phyloP scores from a whole-genome alignment of 2,329 filamentous ascomycete species.

The Thermothelomyces thermophilus region DNA sequence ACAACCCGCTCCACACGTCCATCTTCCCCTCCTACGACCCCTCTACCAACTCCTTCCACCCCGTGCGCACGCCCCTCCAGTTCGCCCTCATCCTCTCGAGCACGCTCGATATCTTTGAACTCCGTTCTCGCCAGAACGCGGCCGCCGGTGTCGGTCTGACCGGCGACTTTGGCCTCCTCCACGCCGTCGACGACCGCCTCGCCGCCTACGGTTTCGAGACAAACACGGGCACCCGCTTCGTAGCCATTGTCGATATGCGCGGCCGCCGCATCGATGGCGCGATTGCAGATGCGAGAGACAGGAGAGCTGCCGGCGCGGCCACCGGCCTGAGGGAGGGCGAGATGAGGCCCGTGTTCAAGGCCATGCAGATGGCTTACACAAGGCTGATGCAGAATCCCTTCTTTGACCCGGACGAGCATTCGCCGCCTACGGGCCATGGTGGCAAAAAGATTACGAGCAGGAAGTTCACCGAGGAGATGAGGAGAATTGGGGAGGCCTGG shows the following conservation, averaged over 20 bases:
- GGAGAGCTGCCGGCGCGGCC: conserved; percentile 31
- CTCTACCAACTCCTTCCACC: conserved; percentile 43
- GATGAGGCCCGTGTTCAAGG: conserved; percentile 81
- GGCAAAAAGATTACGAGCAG: conserved; percentile 72
- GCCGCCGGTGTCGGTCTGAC: conserved; percentile 46
- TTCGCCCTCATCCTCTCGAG: conserved; percentile 88
- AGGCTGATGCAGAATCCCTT: conserved; percentile 88
- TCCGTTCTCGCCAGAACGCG: conserved; percentile 66
- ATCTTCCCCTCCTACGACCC: conserved; percentile 72
- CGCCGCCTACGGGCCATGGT: conserved; percentile 47
- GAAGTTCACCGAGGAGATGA: conserved; percentile 74
- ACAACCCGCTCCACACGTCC: conserved; percentile 90
- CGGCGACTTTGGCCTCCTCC: conserved; percentile 84
- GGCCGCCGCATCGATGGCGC: conserved; percentile 49
- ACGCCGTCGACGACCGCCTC: conserved; percentile 87
- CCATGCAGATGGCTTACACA: conserved; percentile 89
- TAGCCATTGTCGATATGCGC: conserved; percentile 86
- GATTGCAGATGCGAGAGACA: conserved; percentile 12
- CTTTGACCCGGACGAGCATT: conserved; percentile 81
- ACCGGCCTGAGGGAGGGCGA: conserved; percentile 77
- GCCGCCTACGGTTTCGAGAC: conserved; percentile 95
- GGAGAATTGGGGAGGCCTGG: conserved; percentile 80
- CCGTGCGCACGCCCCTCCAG: conserved; percentile 69
- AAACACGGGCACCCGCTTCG: conserved; percentile 87
- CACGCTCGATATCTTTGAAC: conserved; percentile 89